phyloP scores from a whole-genome alignment of 768 basidiomycete species.

The Stropharia rugosoannulata region DNA sequence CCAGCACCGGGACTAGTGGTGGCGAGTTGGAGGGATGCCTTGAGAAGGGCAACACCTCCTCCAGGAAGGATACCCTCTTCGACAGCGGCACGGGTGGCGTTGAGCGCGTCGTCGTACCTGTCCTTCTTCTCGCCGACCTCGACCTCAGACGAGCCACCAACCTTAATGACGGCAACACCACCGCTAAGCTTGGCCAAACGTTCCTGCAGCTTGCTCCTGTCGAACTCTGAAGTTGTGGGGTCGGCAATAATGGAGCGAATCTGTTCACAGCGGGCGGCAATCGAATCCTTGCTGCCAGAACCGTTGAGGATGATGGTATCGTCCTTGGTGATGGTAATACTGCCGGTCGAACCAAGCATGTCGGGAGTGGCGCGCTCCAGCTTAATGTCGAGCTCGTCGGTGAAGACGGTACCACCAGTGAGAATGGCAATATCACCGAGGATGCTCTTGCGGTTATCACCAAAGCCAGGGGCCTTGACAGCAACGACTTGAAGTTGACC shows the following conservation, averaged over 20 bases:
- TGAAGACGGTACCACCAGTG: constrained; percentile 97
- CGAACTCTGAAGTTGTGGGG: constrained; percentile 86
- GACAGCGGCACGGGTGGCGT: constrained; percentile 97
- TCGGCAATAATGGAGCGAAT: constrained; percentile 84
- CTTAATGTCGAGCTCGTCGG: constrained; percentile 95
- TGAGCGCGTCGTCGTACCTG: constrained; percentile 93
- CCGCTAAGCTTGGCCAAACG: constrained; percentile 94
- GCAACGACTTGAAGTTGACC: constrained; percentile 94
- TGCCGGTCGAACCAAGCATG: constrained; percentile 87
- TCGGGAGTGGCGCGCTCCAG: constrained; percentile 88
- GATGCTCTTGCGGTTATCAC: constrained; percentile 98
- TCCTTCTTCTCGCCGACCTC: constrained; percentile 99
- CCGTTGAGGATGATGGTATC: constrained; percentile 97
- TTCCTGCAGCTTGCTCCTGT: constrained; percentile 94
- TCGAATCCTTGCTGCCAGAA: constrained; percentile 85
- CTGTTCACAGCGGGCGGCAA: constrained; percentile 94
- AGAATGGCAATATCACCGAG: constrained; percentile 97
- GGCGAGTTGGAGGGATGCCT: constrained; percentile 72
- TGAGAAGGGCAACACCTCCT: constrained; percentile 91
- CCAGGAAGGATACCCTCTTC: constrained; percentile 99
- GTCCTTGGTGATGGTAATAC: constrained; percentile 95
- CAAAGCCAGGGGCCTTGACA: constrained; percentile 97
- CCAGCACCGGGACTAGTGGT: constrained; percentile 50
- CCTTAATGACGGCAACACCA: constrained; percentile 98
- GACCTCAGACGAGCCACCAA: constrained; percentile 90